phyloP scores from a whole-genome alignment of 106 monocot genomes.

The Dioscorea zingiberensis region DNA sequence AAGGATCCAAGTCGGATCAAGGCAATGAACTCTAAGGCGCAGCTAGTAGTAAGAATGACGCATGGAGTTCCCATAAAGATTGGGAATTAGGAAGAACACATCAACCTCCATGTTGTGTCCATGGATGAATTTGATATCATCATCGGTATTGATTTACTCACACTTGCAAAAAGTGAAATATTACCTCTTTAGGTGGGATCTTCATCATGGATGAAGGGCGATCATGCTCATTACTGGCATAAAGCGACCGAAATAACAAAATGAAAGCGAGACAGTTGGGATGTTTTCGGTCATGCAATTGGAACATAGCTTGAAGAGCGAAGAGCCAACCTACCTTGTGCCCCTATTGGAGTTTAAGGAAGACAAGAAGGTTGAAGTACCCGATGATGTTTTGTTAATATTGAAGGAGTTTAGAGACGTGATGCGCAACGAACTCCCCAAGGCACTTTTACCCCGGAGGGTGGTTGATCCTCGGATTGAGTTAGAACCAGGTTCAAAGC shows the following conservation, averaged over 20 bases:
- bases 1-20: too few relatives aligned
- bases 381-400: neutral
- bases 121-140: neutral
- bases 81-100: too few relatives aligned
- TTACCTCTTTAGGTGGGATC: neutral
- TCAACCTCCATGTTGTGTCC: neutral
- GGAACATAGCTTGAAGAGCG: neutral
- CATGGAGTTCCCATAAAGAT: too few relatives aligned
- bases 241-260: neutral
- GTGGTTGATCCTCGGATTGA: constrained; percentile 5
- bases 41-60: too few relatives aligned
- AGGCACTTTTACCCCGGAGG: neutral
- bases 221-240: neutral
- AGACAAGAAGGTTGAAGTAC: neutral
- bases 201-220: neutral
- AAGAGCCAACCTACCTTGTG: neutral
- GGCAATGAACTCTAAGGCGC: too few relatives aligned
- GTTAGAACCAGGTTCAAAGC: neutral
- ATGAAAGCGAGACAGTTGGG: neutral
- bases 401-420: neutral
- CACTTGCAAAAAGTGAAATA: neutral
- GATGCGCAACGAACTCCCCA: neutral
- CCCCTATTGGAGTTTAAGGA: neutral
- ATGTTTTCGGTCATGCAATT: neutral
- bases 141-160: neutral